Percentiles rank a stretch among this genome's conserved stretches.
Evolutionary conservation across 2,329 filamentous ascomycete species (phyloP).

Genomic region (Aotearoamyces nothofagi): DNA sequence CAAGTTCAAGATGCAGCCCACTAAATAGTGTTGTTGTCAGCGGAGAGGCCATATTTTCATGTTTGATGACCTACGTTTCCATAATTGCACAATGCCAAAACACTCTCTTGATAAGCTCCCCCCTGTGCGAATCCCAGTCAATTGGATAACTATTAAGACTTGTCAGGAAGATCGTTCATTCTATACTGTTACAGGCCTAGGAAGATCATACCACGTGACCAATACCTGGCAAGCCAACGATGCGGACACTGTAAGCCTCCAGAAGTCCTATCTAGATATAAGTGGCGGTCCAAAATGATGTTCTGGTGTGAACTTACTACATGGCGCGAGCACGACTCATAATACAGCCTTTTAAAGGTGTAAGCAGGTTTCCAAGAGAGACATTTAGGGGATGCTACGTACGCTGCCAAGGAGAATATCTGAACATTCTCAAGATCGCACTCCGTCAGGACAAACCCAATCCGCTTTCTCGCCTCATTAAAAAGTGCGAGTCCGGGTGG

Average conservation of each 20-base stretch:
- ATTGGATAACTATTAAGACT: constrained; percentile 21
- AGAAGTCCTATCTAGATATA: constrained; percentile 33
- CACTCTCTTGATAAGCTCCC: constrained; percentile 35
- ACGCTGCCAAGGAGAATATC: constrained; percentile 39
- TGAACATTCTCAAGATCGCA: constrained; percentile 44
- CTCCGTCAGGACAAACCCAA: constrained; percentile 39
- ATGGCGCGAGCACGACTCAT: constrained; percentile 34
- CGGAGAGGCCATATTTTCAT: background rate
- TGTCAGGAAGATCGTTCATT: too few species aligned
- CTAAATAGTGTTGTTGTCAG: constrained; percentile 21
- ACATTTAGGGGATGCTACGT: constrained; percentile 13
- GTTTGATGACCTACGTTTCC: constrained; percentile 27
- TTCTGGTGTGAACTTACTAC: constrained; percentile 22
- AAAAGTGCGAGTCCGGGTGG: constrained; percentile 44
- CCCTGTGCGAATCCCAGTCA: constrained; percentile 29
- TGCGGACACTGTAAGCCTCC: constrained; percentile 38
- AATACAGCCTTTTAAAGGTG: constrained; percentile 32
- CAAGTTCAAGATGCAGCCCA: constrained; percentile 40
- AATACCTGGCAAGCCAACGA: constrained; percentile 41
- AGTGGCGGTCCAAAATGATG: background rate
- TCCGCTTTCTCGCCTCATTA: constrained; percentile 44
- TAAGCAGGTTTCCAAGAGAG: too few species aligned
- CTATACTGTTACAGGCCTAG: too few species aligned
- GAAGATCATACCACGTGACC: constrained; percentile 35
- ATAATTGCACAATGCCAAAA: constrained; percentile 43